These are phyloP conservation scores for Salix dunnii DNA, from an alignment of 345 rosid genomes.

Conservation along the genomic window DNA sequence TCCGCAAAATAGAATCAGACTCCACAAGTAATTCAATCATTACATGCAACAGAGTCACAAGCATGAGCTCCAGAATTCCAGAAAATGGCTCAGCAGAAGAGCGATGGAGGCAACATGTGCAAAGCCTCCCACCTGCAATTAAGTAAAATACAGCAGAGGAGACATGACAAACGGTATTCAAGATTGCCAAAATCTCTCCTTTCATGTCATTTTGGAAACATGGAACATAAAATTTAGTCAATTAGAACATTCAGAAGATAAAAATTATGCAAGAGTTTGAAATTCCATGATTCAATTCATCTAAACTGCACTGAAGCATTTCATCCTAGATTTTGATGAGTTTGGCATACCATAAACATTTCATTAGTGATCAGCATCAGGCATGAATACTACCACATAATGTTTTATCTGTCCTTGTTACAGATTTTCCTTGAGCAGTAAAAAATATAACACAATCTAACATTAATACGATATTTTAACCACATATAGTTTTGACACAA, in stretches of 20 bases:
- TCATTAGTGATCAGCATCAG: background rate
- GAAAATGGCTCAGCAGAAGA: constrained; percentile 23
- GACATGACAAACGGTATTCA: background rate
- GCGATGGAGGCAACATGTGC: constrained; percentile 38
- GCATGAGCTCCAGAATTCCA: constrained; percentile 25
- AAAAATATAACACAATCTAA: too few relatives aligned
- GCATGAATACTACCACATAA: background rate
- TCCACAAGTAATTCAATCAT: constrained; percentile 34
- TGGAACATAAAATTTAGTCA: background rate
- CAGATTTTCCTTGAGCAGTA: too few relatives aligned
- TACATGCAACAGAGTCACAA: constrained; percentile 39
- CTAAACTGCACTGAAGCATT: background rate
- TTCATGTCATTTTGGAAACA: background rate
- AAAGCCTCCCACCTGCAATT: constrained; percentile 59
- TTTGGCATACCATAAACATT: background rate
- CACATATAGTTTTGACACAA: background rate
- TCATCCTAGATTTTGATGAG: background rate
- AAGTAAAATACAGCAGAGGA: background rate
- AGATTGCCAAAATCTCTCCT: background rate
- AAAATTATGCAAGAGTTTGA: background rate
- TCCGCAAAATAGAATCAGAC: constrained; percentile 41
- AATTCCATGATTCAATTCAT: background rate
- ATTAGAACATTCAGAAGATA: background rate
- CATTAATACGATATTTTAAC: background rate
- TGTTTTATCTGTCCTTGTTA: too few relatives aligned